Evolutionary conservation across 306 rosid genomes (phyloP).

Genomic region (Morella rubra): DNA sequence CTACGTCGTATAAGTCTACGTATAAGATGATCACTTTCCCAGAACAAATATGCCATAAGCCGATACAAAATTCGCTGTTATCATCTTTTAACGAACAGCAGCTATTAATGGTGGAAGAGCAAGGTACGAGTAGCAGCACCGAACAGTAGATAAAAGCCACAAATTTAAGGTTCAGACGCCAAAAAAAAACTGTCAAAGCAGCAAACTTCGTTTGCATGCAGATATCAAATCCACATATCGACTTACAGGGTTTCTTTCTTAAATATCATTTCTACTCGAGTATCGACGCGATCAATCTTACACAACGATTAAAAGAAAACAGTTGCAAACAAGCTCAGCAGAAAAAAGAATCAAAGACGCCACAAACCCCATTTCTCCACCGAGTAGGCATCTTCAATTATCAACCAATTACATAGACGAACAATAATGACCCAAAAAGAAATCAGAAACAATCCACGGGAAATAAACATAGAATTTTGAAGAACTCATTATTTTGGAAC

Average conservation of each 20-base stretch:
- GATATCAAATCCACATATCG: background rate
- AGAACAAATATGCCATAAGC: background rate
- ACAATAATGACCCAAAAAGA: conserved; percentile 6
- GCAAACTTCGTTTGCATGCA: background rate
- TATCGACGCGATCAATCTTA: conserved; percentile 11
- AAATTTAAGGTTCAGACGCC: background rate
- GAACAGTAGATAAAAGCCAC: background rate
- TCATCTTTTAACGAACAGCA: background rate
- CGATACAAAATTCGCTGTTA: background rate
- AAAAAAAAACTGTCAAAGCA: background rate
- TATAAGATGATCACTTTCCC: background rate
- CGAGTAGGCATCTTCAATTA: background rate
- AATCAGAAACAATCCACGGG: conserved; percentile 7
- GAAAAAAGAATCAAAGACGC: background rate
- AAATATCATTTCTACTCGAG: background rate
- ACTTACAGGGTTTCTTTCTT: background rate
- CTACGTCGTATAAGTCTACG: too few species aligned
- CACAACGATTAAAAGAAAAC: conserved; percentile 1
- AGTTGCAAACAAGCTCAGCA: background rate
- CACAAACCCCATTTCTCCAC: background rate
- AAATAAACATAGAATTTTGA: background rate
- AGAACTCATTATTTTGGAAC: background rate
- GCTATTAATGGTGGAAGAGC: background rate
- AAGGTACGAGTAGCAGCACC: background rate
- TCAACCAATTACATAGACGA: background rate